phyloP scores from a whole-genome alignment of 768 basidiomycete species.

The Tylopilus vinaceipallidus region DNA sequence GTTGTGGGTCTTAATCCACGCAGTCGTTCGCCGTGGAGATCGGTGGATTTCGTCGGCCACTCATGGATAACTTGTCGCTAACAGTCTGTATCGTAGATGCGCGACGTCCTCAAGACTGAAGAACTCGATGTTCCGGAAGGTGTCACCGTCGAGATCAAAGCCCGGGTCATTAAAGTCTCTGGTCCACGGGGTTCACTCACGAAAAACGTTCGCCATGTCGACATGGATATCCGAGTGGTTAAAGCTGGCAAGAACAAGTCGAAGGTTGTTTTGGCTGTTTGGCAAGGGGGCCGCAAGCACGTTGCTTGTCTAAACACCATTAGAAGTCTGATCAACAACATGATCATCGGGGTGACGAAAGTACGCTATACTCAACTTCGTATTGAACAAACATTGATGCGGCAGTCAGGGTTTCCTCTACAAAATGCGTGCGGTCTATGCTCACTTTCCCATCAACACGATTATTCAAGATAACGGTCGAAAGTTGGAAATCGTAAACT shows the following conservation, averaged over 20 bases:
- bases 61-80: slow-evolving; percentile 33
- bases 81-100: slow-evolving; percentile 58
- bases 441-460: slow-evolving; percentile 99
- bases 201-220: slow-evolving; percentile 89
- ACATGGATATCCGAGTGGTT: slow-evolving; percentile 88
- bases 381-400: slow-evolving; percentile 4
- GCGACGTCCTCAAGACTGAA: slow-evolving; percentile 91
- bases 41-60: slow-evolving; percentile 40
- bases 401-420: slow-evolving; percentile 87
- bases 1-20: slow-evolving; percentile 3
- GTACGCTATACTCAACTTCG: slow-evolving; percentile 35
- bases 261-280: slow-evolving; percentile 88
- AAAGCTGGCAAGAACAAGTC: slow-evolving; percentile 64
- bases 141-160: slow-evolving; percentile 85
- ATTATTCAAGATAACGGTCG: slow-evolving; percentile 79
- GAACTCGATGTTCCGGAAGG: slow-evolving; percentile 85
- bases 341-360: slow-evolving; percentile 97
- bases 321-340: slow-evolving; percentile 92
- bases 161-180: slow-evolving; percentile 86
- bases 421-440: slow-evolving; percentile 99
- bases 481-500: slow-evolving; percentile 88
- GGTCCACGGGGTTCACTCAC: slow-evolving; percentile 92
- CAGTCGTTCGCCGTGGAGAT: neutral
- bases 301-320: slow-evolving; percentile 98
- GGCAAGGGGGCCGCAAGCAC: slow-evolving; percentile 98